A percentile compares a stretch with the other conserved stretches of the same genome.
These are phyloP conservation scores for Suhomyces sp. DNA, from an alignment of 805 yeast genomes.

Conservation along the genomic window DNA sequence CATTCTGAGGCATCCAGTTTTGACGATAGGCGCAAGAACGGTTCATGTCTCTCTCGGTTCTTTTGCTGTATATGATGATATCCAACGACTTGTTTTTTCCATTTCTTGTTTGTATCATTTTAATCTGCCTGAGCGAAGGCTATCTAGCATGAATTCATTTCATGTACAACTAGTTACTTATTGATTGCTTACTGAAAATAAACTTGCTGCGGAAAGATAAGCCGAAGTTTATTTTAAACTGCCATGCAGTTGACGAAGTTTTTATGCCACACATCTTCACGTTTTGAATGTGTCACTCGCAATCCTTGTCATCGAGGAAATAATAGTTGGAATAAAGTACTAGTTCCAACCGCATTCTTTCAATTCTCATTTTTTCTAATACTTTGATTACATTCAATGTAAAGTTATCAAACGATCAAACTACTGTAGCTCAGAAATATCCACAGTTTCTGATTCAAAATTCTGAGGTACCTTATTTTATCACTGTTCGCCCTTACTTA, in stretches of 20 bases:
- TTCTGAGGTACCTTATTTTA: too few relatives aligned
- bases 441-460: too few relatives aligned
- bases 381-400: not conserved
- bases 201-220: not conserved
- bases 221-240: not conserved
- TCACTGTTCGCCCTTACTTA: not conserved
- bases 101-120: not conserved
- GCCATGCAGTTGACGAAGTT: not conserved
- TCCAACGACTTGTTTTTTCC: not conserved
- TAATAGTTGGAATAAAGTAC: not conserved
- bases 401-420: not conserved
- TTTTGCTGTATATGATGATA: conserved; percentile 5
- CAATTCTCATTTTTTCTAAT: not conserved
- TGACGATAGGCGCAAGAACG: conserved; percentile 11
- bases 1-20: conserved; percentile 40
- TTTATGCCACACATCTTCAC: not conserved
- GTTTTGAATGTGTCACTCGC: not conserved
- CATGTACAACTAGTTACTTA: not conserved
- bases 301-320: not conserved
- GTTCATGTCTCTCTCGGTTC: conserved; percentile 5
- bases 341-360: not conserved
- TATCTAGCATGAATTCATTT: not conserved
- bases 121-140: not conserved
- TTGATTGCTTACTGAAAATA: not conserved
- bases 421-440: not conserved